Evolutionary conservation across 768 basidiomycete genomes (phyloP).

Genomic region (Butyriboletus loyo): DNA sequence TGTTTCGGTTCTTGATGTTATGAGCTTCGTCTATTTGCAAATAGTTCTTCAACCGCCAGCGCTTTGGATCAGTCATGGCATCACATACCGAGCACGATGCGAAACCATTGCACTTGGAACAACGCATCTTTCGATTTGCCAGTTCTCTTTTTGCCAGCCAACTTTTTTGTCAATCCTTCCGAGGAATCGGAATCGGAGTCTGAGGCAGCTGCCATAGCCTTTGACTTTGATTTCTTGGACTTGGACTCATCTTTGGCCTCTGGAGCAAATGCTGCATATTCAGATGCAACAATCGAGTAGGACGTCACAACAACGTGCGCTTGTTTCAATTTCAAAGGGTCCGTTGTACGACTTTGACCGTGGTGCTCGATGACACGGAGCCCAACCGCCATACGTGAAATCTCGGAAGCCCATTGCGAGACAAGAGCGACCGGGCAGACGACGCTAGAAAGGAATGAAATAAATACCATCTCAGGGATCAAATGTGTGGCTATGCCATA

Average conservation of each 20-base stretch:
- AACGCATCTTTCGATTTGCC: slow-evolving; percentile 59
- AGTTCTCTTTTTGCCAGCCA: slow-evolving; percentile 41
- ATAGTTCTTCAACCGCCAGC: neutral
- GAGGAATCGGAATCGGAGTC: slow-evolving; percentile 37
- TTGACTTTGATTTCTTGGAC: slow-evolving; percentile 39
- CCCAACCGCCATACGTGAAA: slow-evolving; percentile 63
- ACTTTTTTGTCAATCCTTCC: slow-evolving; percentile 37
- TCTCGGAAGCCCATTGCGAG: slow-evolving; percentile 88
- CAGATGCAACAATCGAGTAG: slow-evolving; percentile 80
- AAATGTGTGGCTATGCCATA: slow-evolving; percentile 33
- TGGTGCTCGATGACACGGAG: slow-evolving; percentile 82
- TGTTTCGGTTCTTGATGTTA: slow-evolving; percentile 85
- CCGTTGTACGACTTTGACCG: slow-evolving; percentile 68
- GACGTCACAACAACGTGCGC: slow-evolving; percentile 83
- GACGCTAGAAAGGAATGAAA: slow-evolving; percentile 49
- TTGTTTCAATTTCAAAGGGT: slow-evolving; percentile 49
- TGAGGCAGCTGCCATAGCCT: slow-evolving; percentile 25
- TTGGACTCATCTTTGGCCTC: slow-evolving; percentile 55
- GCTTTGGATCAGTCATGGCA: neutral
- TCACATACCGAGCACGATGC: slow-evolving; percentile 74
- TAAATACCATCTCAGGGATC: neutral
- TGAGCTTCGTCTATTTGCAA: slow-evolving; percentile 79
- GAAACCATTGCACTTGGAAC: slow-evolving; percentile 78
- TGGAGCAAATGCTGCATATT: slow-evolving; percentile 55
- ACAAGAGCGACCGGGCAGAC: slow-evolving; percentile 86